Conservation (phyloP, 345 rosid genomes). For the Excoecaria cochinchinensis region DNA sequence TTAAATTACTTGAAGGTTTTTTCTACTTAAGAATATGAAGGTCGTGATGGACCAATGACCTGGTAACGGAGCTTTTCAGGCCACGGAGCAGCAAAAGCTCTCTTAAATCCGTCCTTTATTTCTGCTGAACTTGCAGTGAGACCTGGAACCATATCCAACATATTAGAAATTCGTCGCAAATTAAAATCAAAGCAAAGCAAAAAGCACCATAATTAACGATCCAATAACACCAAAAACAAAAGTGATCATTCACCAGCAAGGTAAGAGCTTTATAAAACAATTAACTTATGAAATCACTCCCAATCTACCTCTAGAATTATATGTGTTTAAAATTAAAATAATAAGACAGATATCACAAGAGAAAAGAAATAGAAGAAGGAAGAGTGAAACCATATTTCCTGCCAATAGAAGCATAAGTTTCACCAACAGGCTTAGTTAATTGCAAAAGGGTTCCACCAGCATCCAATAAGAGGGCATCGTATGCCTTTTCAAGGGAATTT, state of each 20-base stretch:
- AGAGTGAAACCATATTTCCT: slow-evolving; percentile 56
- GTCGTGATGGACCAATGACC: slow-evolving; percentile 32
- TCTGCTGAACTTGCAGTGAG: slow-evolving; percentile 59
- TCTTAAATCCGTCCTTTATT: slow-evolving; percentile 76
- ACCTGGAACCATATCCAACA: slow-evolving; percentile 40
- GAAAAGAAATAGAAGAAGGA: background rate
- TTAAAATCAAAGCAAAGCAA: background rate
- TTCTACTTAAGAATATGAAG: background rate
- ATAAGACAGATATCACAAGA: background rate
- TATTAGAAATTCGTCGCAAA: background rate
- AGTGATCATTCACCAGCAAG: background rate
- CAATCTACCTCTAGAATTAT: background rate
- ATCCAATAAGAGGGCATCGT: slow-evolving; percentile 77
- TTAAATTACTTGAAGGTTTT: background rate
- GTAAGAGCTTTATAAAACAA: no score
- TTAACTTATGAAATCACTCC: background rate
- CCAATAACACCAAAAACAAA: background rate
- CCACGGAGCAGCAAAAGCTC: slow-evolving; percentile 81
- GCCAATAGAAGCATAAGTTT: slow-evolving; percentile 76
- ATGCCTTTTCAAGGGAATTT: slow-evolving; percentile 45
- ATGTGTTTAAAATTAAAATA: background rate
- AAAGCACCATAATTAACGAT: background rate
- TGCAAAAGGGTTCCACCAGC: slow-evolving; percentile 94
- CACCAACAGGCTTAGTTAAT: slow-evolving; percentile 66
- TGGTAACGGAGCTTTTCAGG: slow-evolving; percentile 82